These are phyloP conservation scores for Quercus lobata DNA, from an alignment of 331 rosid species.

Conservation along the genomic window DNA sequence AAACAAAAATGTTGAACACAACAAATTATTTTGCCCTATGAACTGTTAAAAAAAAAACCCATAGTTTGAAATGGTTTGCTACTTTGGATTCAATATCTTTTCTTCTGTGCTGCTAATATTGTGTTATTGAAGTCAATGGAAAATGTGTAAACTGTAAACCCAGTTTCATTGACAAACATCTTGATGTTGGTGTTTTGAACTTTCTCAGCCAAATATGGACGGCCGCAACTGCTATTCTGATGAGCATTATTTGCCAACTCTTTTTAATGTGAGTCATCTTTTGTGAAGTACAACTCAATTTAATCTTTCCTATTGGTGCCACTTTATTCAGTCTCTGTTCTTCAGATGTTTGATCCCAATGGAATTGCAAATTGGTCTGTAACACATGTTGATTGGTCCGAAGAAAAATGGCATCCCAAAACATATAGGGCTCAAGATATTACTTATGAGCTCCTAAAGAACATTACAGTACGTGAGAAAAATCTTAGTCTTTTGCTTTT, in stretches of 20 bases:
- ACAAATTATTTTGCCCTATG: too few relatives aligned
- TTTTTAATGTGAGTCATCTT: constrained; percentile 47
- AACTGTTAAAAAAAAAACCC: too few relatives aligned
- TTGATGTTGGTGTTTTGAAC: constrained; percentile 21
- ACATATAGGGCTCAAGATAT: constrained; percentile 65
- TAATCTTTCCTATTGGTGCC: constrained; percentile 1
- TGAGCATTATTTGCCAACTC: constrained; percentile 84
- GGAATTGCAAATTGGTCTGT: constrained; percentile 88
- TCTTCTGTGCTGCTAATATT: background rate
- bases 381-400: constrained; percentile 90
- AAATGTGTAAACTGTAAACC: background rate
- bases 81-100: background rate
- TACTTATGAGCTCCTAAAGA: constrained; percentile 56
- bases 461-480: constrained; percentile 56
- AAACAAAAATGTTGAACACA: too few relatives aligned
- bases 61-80: background rate
- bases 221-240: constrained; percentile 76
- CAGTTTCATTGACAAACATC: constrained; percentile 11
- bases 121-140: background rate
- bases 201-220: constrained; percentile 80
- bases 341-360: constrained; percentile 73
- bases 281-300: background rate
- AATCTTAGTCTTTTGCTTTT: background rate
- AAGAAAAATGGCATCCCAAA: constrained; percentile 87
- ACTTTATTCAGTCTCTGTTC: background rate